A percentile compares a stretch with the other conserved stretches of the same genome.
phyloP scores from a whole-genome alignment of 192 early-diverging fungal species.

The Coemansia sp. region DNA sequence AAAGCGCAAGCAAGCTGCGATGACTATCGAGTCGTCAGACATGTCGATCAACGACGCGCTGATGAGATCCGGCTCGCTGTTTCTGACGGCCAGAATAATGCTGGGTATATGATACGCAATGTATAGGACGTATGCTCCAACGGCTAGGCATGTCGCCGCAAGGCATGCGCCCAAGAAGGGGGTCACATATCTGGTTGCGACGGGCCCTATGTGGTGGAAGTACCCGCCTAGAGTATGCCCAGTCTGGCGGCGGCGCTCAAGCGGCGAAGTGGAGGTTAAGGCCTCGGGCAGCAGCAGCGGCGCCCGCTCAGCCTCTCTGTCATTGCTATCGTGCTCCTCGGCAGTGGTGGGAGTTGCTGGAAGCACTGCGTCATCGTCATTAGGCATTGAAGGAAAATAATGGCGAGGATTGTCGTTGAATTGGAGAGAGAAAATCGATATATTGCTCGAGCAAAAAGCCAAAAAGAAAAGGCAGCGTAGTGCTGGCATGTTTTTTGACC shows the following conservation, averaged over 20 bases:
- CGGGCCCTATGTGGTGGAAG: not conserved
- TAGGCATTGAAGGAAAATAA: too few species aligned
- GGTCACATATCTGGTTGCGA: not conserved
- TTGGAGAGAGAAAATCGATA: too few species aligned
- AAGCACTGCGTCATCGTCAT: not conserved
- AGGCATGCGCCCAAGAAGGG: slow-evolving; percentile 21
- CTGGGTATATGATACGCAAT: slow-evolving; percentile 25
- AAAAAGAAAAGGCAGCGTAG: too few species aligned
- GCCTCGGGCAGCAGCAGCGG: not conserved
- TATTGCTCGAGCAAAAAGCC: too few species aligned
- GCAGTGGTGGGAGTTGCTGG: not conserved
- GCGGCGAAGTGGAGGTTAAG: not conserved
- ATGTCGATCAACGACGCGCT: slow-evolving; percentile 29
- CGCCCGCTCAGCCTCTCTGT: not conserved
- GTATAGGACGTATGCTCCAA: slow-evolving; percentile 42
- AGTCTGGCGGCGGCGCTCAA: not conserved
- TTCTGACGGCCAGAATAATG: slow-evolving; percentile 9
- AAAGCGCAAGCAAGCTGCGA: slow-evolving; percentile 29
- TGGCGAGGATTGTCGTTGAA: too few species aligned
- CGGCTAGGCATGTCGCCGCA: slow-evolving; percentile 13
- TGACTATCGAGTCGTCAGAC: slow-evolving; percentile 19
- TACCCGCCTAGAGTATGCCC: not conserved
- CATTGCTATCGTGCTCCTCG: not conserved
- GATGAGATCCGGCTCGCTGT: slow-evolving; percentile 21
- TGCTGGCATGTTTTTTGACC: too few species aligned